Evolutionary conservation across 257 asterid species (phyloP).

Genomic region (Jasminum sambac): DNA sequence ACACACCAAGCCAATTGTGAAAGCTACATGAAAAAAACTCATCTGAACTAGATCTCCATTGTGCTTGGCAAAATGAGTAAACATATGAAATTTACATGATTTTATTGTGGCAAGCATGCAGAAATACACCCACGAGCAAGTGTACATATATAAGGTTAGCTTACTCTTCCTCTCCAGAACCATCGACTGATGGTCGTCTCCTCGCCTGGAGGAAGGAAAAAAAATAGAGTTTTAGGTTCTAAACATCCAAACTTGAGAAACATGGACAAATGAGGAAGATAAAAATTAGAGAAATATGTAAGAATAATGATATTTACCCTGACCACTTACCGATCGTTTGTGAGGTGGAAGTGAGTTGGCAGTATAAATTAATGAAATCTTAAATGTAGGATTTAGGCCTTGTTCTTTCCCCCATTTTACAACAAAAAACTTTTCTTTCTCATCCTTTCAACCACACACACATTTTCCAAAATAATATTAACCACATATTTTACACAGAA

Average conservation of each 20-base stretch:
- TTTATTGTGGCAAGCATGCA: constrained; percentile 12
- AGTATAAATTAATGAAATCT: too few species aligned
- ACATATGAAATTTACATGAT: constrained; percentile 5
- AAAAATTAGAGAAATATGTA: background rate
- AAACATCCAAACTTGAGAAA: background rate
- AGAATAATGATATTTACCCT: background rate
- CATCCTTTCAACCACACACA: too few species aligned
- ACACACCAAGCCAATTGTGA: constrained; percentile 2
- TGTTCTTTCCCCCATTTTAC: too few species aligned
- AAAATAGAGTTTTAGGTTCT: constrained; percentile 6
- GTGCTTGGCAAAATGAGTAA: background rate
- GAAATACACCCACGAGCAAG: constrained; percentile 22
- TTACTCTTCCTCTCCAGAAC: constrained; percentile 99
- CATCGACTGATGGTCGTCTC: constrained; percentile 71
- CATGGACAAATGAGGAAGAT: background rate
- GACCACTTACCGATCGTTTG: too few species aligned
- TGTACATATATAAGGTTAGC: constrained; percentile 34
- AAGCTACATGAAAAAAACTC: background rate
- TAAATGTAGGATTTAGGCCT: too few species aligned
- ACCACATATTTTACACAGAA: too few species aligned
- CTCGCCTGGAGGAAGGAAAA: constrained; percentile 55
- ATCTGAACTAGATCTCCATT: constrained; percentile 14
- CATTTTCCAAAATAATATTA: too few species aligned
- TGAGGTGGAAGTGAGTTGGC: too few species aligned
- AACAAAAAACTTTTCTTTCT: too few species aligned